These are phyloP conservation scores for Entophlyctis helioformis DNA, from an alignment of 192 early-diverging fungal species.

Conservation along the genomic window DNA sequence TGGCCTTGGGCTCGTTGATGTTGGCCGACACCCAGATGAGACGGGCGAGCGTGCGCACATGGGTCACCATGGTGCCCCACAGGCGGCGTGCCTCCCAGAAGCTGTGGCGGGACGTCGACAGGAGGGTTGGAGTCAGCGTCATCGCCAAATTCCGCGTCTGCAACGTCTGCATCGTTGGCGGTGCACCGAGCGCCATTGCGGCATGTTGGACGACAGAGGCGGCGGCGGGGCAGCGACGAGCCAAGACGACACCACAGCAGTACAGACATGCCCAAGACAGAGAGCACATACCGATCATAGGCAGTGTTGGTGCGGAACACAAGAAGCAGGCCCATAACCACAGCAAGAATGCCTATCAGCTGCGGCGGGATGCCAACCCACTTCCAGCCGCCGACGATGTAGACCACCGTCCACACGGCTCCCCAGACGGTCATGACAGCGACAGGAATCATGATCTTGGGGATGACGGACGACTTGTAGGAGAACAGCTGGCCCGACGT, in stretches of 20 bases:
- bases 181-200: too few relatives aligned
- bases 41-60: slow-evolving; percentile 67
- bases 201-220: too few relatives aligned
- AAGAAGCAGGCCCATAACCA: slow-evolving; percentile 47
- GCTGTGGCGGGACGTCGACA: slow-evolving; percentile 34
- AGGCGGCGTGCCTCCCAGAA: slow-evolving; percentile 80
- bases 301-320: slow-evolving; percentile 78
- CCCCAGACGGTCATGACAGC: slow-evolving; percentile 12
- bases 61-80: slow-evolving; percentile 61
- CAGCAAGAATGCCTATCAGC: slow-evolving; percentile 26
- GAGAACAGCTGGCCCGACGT: too few relatives aligned
- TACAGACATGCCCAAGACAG: too few relatives aligned
- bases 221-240: too few relatives aligned
- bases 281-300: slow-evolving; percentile 34
- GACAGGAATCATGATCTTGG: slow-evolving; percentile 6
- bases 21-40: slow-evolving; percentile 46
- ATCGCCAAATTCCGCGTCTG: too few relatives aligned
- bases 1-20: slow-evolving; percentile 30
- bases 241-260: too few relatives aligned
- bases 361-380: slow-evolving; percentile 19
- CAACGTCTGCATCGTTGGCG: too few relatives aligned
- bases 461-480: slow-evolving; percentile 8
- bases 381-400: neutral
- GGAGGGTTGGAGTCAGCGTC: too few relatives aligned
- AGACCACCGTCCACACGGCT: slow-evolving; percentile 15